Conservation (phyloP, 768 basidiomycete genomes). For the Lentinula boryana region DNA sequence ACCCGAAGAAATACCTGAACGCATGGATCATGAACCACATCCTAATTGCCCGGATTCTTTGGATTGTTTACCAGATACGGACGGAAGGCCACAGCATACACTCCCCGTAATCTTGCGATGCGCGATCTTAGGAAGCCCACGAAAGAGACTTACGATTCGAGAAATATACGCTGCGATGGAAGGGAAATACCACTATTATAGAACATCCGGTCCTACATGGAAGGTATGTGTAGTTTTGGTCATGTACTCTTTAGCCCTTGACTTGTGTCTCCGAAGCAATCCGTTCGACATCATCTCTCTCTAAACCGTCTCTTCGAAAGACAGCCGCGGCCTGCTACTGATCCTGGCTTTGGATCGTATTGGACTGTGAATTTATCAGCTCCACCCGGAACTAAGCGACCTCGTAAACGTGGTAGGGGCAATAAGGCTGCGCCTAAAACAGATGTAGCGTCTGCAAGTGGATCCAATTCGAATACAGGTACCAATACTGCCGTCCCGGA, state of each 20-base stretch:
- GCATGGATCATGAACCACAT: slow-evolving; percentile 50
- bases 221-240: slow-evolving; percentile 47
- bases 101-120: slow-evolving; percentile 82
- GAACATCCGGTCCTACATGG: slow-evolving; percentile 77
- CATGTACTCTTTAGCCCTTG: background rate
- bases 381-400: slow-evolving; percentile 83
- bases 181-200: slow-evolving; percentile 77
- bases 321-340: slow-evolving; percentile 75
- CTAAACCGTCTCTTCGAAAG: slow-evolving; percentile 79
- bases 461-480: background rate
- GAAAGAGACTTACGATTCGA: slow-evolving; percentile 72
- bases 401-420: slow-evolving; percentile 69
- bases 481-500: background rate
- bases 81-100: slow-evolving; percentile 76
- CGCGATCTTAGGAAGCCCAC: slow-evolving; percentile 73
- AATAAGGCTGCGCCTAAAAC: slow-evolving; percentile 32
- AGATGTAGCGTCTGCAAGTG: background rate
- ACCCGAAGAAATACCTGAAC: slow-evolving; percentile 17
- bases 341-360: slow-evolving; percentile 84
- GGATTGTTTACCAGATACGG: slow-evolving; percentile 72
- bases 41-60: slow-evolving; percentile 75
- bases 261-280: slow-evolving; percentile 52
- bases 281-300: slow-evolving; percentile 80
- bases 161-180: slow-evolving; percentile 88
- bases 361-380: slow-evolving; percentile 86